Evolutionary conservation across 2,329 filamentous ascomycete species (phyloP).

Genomic region (Diaporthe destruens): DNA sequence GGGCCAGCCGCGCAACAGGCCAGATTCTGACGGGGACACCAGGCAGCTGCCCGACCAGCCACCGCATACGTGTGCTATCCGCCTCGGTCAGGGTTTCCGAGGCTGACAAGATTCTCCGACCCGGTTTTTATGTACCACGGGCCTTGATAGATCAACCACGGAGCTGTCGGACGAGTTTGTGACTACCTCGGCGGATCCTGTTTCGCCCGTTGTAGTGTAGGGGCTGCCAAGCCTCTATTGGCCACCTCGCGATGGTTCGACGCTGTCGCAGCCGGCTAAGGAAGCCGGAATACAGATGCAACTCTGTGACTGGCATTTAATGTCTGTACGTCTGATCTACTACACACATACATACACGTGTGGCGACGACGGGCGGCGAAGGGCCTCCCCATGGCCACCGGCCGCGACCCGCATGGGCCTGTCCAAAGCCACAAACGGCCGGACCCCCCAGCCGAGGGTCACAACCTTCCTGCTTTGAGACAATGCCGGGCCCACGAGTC

Average conservation of each 20-base stretch:
- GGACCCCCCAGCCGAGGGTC: slow-evolving; percentile 17
- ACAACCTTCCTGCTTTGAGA: slow-evolving; percentile 32
- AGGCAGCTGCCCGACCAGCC: slow-evolving; percentile 26
- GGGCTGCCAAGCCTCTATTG: slow-evolving; percentile 26
- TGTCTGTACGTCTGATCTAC: not conserved
- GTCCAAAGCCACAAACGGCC: slow-evolving; percentile 18
- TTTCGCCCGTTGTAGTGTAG: slow-evolving; percentile 28
- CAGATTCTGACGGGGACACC: not conserved
- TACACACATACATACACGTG: too few species aligned
- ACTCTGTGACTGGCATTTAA: slow-evolving; percentile 7
- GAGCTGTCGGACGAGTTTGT: slow-evolving; percentile 32
- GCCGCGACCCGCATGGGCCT: slow-evolving; percentile 6
- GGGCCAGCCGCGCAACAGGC: not conserved
- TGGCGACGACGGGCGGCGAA: slow-evolving; percentile 1
- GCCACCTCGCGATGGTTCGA: slow-evolving; percentile 18
- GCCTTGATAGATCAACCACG: slow-evolving; percentile 17
- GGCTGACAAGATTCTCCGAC: slow-evolving; percentile 26
- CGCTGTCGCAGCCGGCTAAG: slow-evolving; percentile 22
- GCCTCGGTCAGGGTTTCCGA: slow-evolving; percentile 37
- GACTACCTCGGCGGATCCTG: slow-evolving; percentile 27
- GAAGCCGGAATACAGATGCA: slow-evolving; percentile 15
- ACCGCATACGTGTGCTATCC: slow-evolving; percentile 26
- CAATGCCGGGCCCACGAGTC: slow-evolving; percentile 27
- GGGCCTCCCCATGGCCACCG: slow-evolving; percentile 5
- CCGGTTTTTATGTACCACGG: slow-evolving; percentile 35